These are phyloP conservation scores for Phaffomyces opuntiae DNA, from an alignment of 805 yeast species.

Conservation along the genomic window DNA sequence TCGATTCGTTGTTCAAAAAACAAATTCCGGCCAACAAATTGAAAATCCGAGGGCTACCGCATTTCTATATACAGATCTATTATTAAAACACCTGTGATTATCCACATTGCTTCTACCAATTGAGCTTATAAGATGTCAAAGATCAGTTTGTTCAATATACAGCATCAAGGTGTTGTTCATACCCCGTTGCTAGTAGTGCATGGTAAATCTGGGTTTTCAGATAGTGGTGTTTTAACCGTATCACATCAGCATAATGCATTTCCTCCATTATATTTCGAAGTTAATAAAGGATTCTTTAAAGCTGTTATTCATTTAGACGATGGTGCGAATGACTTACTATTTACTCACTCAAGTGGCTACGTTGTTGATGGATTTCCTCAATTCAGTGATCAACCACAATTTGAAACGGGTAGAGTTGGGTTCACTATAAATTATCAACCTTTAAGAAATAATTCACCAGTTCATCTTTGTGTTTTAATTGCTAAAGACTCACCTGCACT, in stretches of 20 bases:
- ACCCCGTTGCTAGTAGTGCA: constrained; percentile 45
- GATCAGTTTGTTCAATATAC: constrained; percentile 26
- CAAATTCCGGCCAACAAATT: background rate
- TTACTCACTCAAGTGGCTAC: constrained; percentile 39
- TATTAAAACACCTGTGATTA: background rate
- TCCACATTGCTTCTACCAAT: background rate
- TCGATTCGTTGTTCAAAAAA: background rate
- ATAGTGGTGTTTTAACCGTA: constrained; percentile 34
- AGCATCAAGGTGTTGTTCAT: constrained; percentile 30
- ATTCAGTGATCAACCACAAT: constrained; percentile 1
- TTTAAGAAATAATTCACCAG: constrained; percentile 56
- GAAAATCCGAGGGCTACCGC: too few species aligned
- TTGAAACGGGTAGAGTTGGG: constrained; percentile 6
- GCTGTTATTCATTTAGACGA: constrained; percentile 64
- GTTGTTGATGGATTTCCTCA: constrained; percentile 28
- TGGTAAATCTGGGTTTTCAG: constrained; percentile 31
- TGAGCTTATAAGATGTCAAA: constrained; percentile 6
- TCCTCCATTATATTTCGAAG: constrained; percentile 68
- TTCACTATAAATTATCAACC: constrained; percentile 46
- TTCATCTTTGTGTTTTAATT: constrained; percentile 72
- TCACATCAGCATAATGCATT: constrained; percentile 32
- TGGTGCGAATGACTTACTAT: constrained; percentile 53
- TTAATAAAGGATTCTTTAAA: constrained; percentile 66
- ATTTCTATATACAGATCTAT: too few species aligned
- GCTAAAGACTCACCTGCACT: constrained; percentile 67